These are phyloP conservation scores for Vigna angularis DNA, from an alignment of 306 rosid species.

Conservation along the genomic window DNA sequence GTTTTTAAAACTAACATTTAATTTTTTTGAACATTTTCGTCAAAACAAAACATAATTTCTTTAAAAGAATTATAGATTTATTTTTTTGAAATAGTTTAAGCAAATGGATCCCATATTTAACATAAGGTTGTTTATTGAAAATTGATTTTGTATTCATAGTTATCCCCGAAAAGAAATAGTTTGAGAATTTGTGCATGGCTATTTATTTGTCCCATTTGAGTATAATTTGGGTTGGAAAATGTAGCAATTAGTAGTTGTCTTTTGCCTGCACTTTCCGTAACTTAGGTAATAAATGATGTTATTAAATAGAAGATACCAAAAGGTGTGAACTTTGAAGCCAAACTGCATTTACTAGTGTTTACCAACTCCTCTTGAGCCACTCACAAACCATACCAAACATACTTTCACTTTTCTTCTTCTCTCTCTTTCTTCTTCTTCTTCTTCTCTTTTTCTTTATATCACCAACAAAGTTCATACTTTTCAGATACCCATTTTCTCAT, in stretches of 20 bases:
- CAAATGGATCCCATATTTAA: too few species aligned
- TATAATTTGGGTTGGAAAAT: neutral
- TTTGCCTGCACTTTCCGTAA: conserved; percentile 5
- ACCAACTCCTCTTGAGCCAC: conserved; percentile 48
- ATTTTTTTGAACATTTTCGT: too few species aligned
- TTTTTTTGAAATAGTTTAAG: too few species aligned
- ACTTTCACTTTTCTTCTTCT: neutral
- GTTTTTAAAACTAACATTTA: too few species aligned
- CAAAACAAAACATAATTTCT: too few species aligned
- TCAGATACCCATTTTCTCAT: neutral
- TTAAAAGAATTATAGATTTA: too few species aligned
- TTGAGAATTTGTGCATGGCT: neutral
- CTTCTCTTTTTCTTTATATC: neutral
- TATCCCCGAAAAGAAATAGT: neutral
- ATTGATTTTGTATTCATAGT: too few species aligned
- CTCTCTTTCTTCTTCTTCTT: neutral
- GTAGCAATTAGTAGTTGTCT: neutral
- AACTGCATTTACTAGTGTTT: conserved; percentile 50
- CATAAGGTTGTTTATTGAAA: too few species aligned
- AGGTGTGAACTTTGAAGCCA: conserved; percentile 3
- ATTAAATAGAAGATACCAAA: conserved; percentile 8
- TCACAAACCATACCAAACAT: neutral
- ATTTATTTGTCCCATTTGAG: neutral
- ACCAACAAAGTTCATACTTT: neutral
- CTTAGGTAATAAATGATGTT: neutral